Base-by-base conservation (phyloP, 2,329 filamentous ascomycete genomes). In the Triangularia verruculosa region DNA sequence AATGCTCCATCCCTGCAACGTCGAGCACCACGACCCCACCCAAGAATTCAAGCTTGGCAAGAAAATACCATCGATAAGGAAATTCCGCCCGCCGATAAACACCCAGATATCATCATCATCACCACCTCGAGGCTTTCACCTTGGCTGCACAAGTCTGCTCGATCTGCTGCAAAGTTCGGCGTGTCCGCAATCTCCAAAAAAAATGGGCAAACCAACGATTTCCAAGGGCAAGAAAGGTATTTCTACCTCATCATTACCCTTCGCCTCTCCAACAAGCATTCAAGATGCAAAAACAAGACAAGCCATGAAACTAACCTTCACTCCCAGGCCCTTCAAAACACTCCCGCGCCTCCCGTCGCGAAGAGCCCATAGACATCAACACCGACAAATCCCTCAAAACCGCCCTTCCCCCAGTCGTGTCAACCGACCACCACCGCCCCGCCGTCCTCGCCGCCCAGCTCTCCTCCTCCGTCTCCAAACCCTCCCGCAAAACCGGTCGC, bases 331-430 rank as follows among this genome's bases (percentile, higher is more conserved):
- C 81, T 43, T 91, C 89, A 4, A 76, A 86, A 63, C 89, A 89
- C 78, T 93, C 91, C 60, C 89, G 91, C 68, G 89, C 89, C 64
- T 89, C 89, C 47, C 86, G 90, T 72, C 87, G 91, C 68, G 90
- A 87, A 55, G 86, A 86, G 15, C 90, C 89, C 3, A 88, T 89
- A 25, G 82, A 86, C 71, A 87, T 91, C 75, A 78, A 90, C 76
- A 84, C 85, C 52, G 88, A 91, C 80, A 90, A 90, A 77, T 89
- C 88, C 6, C 80, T 91, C 22, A 89, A 89, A 73, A 78, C 85
- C 39, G 76, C 83, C 64, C 78, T 82, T 65, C 79, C 82, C 11
- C 84, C 86, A 1, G 67, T 76, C 20, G 77, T 82, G 53, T 77
- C 80, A 7, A 74, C 77, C 63, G 78, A 82, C 66, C 74, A 79